These are phyloP conservation scores for Tetrahymena borealis DNA, from an alignment of 73 alveolate species.

Conservation along the genomic window DNA sequence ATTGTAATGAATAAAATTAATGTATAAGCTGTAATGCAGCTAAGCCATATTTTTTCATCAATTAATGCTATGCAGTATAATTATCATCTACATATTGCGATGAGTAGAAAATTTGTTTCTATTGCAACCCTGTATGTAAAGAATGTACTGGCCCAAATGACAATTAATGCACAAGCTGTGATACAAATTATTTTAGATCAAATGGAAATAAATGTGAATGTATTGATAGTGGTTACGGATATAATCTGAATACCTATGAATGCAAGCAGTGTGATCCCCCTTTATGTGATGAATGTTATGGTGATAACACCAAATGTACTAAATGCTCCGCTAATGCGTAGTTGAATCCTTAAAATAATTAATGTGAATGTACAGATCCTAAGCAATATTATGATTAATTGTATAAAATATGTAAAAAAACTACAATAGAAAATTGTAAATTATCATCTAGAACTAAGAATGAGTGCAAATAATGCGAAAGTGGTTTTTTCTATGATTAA, in stretches of 20 bases:
- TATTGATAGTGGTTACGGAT: not conserved
- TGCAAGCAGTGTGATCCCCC: not conserved
- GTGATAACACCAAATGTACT: not conserved
- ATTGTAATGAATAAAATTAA: not conserved
- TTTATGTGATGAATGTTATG: not conserved
- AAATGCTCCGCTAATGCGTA: not conserved
- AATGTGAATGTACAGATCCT: not conserved
- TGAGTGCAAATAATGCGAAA: not conserved
- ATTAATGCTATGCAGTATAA: not conserved
- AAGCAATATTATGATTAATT: not conserved
- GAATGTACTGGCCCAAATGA: not conserved
- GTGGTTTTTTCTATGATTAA: not conserved
- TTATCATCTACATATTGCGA: not conserved
- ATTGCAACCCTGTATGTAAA: not conserved
- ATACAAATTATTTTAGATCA: not conserved
- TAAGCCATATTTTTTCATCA: not conserved
- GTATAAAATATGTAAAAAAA: not conserved
- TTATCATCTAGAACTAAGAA: not conserved
- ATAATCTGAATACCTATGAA: not conserved
- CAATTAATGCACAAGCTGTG: not conserved
- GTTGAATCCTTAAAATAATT: not conserved
- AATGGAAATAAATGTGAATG: not conserved
- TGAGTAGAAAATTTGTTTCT: not conserved
- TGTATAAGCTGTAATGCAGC: not conserved
- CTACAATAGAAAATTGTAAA: not conserved